phyloP scores from a whole-genome alignment of 768 basidiomycete species.

The Tephrocybe sp. region DNA sequence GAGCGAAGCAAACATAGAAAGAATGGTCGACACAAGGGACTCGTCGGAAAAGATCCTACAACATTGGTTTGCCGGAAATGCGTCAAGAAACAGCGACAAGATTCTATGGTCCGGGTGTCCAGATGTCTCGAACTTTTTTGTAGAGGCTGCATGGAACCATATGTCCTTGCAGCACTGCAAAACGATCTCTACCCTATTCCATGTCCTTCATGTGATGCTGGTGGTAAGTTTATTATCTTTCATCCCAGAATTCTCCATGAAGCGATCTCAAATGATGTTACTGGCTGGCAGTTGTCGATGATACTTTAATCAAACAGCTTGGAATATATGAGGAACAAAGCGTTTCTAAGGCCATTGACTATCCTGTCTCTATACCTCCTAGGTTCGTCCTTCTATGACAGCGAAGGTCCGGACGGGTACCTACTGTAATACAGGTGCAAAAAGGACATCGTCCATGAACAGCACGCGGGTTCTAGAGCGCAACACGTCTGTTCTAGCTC shows the following conservation, averaged over 20 bases:
- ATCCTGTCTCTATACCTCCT: too few relatives aligned
- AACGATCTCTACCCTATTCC: slow-evolving; percentile 57
- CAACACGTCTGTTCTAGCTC: slow-evolving; percentile 53
- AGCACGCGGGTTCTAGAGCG: slow-evolving; percentile 34
- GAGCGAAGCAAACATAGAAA: not conserved
- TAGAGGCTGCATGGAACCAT: slow-evolving; percentile 43
- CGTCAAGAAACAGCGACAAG: slow-evolving; percentile 32
- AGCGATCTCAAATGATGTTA: too few relatives aligned
- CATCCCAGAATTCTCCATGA: too few relatives aligned
- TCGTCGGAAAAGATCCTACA: slow-evolving; percentile 16
- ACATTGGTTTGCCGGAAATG: slow-evolving; percentile 56
- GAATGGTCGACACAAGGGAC: not conserved
- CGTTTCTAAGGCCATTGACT: too few relatives aligned
- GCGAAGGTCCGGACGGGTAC: too few relatives aligned
- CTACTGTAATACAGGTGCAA: too few relatives aligned
- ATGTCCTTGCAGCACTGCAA: slow-evolving; percentile 42
- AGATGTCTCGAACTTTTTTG: slow-evolving; percentile 54
- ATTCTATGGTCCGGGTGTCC: slow-evolving; percentile 20
- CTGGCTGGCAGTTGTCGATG: too few relatives aligned
- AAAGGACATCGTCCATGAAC: slow-evolving; percentile 17
- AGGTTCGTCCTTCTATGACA: too few relatives aligned
- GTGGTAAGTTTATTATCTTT: too few relatives aligned
- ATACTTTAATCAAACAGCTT: too few relatives aligned
- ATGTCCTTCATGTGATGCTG: slow-evolving; percentile 52
- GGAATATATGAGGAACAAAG: too few relatives aligned